These are phyloP conservation scores for Xanthoceras sorbifolium DNA, from an alignment of 345 rosid genomes.

Conservation along the genomic window DNA sequence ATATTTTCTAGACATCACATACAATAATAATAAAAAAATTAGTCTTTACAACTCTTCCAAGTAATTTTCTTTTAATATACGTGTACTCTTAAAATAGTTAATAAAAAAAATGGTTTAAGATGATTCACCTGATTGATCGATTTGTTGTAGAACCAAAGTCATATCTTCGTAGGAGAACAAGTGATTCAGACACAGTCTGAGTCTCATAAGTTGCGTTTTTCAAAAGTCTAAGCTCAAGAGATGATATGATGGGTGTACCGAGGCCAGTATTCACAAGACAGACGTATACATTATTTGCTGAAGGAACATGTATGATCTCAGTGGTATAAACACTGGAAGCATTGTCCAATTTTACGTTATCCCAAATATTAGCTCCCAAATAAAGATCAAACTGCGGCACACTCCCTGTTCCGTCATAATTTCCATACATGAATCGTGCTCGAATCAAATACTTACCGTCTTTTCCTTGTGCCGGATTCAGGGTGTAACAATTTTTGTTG, in stretches of 20 bases:
- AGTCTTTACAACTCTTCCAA: no score
- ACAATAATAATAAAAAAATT: no score
- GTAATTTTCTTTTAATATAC: no score
- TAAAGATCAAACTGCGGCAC: slow-evolving; percentile 22
- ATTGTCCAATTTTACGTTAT: neutral
- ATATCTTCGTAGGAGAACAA: neutral
- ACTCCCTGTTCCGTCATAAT: slow-evolving; percentile 16
- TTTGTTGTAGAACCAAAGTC: slow-evolving; percentile 22
- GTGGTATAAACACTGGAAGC: neutral
- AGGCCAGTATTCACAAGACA: slow-evolving; percentile 24
- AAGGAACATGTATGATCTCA: slow-evolving; percentile 24
- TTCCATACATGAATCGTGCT: slow-evolving; percentile 18
- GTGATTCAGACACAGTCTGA: neutral
- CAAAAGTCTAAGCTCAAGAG: slow-evolving; percentile 20
- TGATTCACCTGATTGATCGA: slow-evolving; percentile 13
- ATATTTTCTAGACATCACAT: no score
- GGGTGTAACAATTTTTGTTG: slow-evolving; percentile 25
- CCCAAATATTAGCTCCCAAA: slow-evolving; percentile 26
- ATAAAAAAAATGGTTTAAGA: neutral
- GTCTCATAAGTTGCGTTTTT: neutral
- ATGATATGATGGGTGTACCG: slow-evolving; percentile 29
- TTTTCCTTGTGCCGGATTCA: neutral
- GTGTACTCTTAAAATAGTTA: no score
- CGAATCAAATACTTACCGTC: slow-evolving; percentile 23
- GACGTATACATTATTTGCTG: neutral